Percentiles rank a stretch among this genome's conserved stretches.
Evolutionary conservation across 331 rosid species (phyloP).

Genomic region (Cucumis variabilis): DNA sequence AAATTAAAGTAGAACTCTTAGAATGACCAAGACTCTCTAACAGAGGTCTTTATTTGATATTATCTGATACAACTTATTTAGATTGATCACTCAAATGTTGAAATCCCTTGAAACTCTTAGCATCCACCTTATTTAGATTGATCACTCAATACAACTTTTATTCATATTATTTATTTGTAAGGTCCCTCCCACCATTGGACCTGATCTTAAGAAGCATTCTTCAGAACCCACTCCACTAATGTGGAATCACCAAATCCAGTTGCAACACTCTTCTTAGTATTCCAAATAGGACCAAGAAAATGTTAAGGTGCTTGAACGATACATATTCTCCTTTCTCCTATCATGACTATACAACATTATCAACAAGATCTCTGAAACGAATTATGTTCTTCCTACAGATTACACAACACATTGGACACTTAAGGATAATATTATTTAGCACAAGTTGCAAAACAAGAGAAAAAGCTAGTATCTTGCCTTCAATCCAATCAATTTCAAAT

Average conservation of each 20-base stretch:
- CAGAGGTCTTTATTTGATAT: background rate
- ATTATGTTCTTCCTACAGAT: too few species aligned
- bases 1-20: background rate
- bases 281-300: conserved; percentile 97
- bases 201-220: conserved; percentile 57
- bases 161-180: background rate
- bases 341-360: too few species aligned
- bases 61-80: background rate
- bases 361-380: too few species aligned
- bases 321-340: too few species aligned
- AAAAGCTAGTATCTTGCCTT: too few species aligned
- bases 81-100: background rate
- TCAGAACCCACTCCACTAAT: conserved; percentile 90
- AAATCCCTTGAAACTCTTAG: background rate
- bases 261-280: conserved; percentile 64
- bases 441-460: too few species aligned
- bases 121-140: background rate
- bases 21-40: background rate
- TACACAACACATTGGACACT: too few species aligned
- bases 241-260: too few species aligned
- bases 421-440: too few species aligned
- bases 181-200: background rate
- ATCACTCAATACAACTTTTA: too few species aligned
- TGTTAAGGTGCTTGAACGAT: conserved; percentile 93
- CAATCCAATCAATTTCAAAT: too few species aligned